phyloP scores from a whole-genome alignment of 129 eudicot genomes.

The Scalesia atractyloides region DNA sequence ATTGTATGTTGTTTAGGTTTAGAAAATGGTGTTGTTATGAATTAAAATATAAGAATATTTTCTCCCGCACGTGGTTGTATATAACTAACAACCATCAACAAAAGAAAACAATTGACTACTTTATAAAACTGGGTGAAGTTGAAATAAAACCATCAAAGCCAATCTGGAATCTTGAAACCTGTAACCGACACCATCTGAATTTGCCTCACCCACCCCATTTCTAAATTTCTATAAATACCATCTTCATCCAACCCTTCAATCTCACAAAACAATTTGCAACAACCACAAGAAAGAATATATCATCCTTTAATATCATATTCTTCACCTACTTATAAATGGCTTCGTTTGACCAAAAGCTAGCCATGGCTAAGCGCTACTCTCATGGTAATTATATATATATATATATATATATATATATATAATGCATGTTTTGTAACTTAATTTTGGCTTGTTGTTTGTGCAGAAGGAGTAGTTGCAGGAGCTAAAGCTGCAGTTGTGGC shows the following conservation, averaged over 20 bases:
- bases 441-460: neutral
- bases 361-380: constrained; percentile 75
- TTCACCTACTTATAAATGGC: constrained; percentile 22
- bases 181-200: constrained; percentile 31
- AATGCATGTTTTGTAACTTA: neutral
- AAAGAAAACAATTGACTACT: too few relatives aligned
- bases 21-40: neutral
- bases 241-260: neutral
- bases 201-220: constrained; percentile 18
- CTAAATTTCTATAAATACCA: constrained; percentile 33
- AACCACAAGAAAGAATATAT: too few relatives aligned
- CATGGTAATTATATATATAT: constrained; percentile 46
- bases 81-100: neutral
- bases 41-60: too few relatives aligned
- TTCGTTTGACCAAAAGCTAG: constrained; percentile 70
- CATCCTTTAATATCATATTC: neutral
- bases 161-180: constrained; percentile 10
- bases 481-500: constrained; percentile 80
- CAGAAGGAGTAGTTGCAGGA: constrained; percentile 85
- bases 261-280: neutral
- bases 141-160: constrained; percentile 55
- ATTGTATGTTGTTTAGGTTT: too few relatives aligned
- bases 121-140: constrained; percentile 10
- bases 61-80: too few relatives aligned
- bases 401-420: neutral